Conservation (phyloP, 306 rosid genomes). For the Arachis stenosperma region DNA sequence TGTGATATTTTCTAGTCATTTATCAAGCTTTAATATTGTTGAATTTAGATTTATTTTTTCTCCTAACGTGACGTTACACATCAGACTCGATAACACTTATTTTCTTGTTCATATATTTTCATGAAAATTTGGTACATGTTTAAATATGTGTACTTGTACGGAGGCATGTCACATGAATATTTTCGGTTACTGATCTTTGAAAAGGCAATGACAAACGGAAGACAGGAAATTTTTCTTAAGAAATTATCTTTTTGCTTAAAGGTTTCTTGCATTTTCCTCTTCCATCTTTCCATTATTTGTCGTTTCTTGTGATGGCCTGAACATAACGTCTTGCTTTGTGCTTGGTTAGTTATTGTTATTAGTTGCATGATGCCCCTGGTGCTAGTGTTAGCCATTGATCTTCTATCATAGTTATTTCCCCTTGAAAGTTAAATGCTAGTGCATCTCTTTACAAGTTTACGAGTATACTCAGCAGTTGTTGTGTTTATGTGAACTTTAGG, state of each 20-base stretch:
- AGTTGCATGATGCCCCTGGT: not conserved
- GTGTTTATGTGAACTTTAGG: slow-evolving; percentile 57
- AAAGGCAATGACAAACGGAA: slow-evolving; percentile 24
- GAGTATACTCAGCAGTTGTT: slow-evolving; percentile 3
- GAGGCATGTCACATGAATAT: not conserved
- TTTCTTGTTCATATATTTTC: slow-evolving; percentile 8
- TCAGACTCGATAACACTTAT: not conserved
- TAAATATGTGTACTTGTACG: not conserved
- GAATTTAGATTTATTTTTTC: slow-evolving; percentile 8
- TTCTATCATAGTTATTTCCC: slow-evolving; percentile 12
- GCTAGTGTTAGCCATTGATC: not conserved
- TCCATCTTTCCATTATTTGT: not conserved
- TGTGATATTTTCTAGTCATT: slow-evolving; percentile 34
- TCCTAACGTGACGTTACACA: slow-evolving; percentile 2
- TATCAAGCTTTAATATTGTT: not conserved
- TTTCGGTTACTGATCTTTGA: slow-evolving; percentile 13
- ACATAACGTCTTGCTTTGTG: not conserved
- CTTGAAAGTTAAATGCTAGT: slow-evolving; percentile 12
- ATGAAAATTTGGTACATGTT: slow-evolving; percentile 14
- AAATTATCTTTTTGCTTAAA: slow-evolving; percentile 15
- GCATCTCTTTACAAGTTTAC: slow-evolving; percentile 16
- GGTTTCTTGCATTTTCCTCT: slow-evolving; percentile 1
- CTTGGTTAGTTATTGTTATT: slow-evolving; percentile 22
- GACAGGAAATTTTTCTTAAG: slow-evolving; percentile 1
- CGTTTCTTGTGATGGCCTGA: not conserved